Percentiles rank a stretch among this genome's conserved stretches.
These are phyloP conservation scores for Pyronema omphalodes DNA, from an alignment of 495 filamentous ascomycete genomes.

Conservation along the genomic window DNA sequence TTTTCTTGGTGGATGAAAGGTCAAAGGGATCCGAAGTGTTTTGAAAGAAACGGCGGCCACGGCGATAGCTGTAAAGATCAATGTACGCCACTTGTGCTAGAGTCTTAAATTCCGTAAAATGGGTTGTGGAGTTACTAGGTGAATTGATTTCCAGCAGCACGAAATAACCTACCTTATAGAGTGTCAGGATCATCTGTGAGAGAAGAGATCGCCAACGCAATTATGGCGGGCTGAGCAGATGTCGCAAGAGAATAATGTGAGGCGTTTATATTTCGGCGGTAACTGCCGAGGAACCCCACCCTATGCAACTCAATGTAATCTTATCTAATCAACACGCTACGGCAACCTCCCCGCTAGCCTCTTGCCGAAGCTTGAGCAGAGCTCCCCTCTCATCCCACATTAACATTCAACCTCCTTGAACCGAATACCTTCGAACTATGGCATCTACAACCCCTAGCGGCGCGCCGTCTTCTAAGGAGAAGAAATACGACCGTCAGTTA, in stretches of 20 bases:
- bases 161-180: neutral
- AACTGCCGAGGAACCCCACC: no score
- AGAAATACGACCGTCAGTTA: slow-evolving; percentile 89
- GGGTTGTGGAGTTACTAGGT: neutral
- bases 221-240: no score
- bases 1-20: slow-evolving; percentile 7
- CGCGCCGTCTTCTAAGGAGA: slow-evolving; percentile 64
- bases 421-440: slow-evolving; percentile 4
- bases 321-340: no score
- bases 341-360: no score
- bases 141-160: neutral
- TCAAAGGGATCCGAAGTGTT: slow-evolving; percentile 16
- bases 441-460: slow-evolving; percentile 9
- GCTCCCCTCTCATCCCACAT: no score
- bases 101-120: slow-evolving; percentile 31
- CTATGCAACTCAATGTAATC: no score
- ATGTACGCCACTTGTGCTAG: slow-evolving; percentile 37
- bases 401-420: no score
- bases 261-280: no score
- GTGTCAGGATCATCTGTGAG: neutral
- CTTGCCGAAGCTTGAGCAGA: no score
- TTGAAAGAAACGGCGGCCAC: slow-evolving; percentile 28
- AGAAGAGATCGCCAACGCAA: neutral
- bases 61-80: slow-evolving; percentile 31
- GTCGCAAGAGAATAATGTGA: no score